A percentile compares a stretch with the other conserved stretches of the same genome.
phyloP scores from a whole-genome alignment of 805 yeast genomes.

The Peterozyma toletana region DNA sequence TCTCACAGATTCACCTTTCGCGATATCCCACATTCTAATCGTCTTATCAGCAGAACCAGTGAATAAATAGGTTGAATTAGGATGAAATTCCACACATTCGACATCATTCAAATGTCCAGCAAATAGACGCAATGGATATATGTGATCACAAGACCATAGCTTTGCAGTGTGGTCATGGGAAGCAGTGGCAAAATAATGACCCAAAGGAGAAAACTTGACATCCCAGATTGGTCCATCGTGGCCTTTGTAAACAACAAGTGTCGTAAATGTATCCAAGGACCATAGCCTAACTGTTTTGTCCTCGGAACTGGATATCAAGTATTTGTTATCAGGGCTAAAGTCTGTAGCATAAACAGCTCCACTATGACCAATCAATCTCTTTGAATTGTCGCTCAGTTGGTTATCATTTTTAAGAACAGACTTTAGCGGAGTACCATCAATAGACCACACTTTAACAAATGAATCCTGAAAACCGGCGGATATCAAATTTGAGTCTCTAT shows the following conservation, averaged over 20 bases:
- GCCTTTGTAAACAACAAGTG: slow-evolving; percentile 90
- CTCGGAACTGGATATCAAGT: slow-evolving; percentile 75
- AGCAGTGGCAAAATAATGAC: slow-evolving; percentile 97
- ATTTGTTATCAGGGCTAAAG: slow-evolving; percentile 85
- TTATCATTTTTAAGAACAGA: slow-evolving; percentile 51
- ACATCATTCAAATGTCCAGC: slow-evolving; percentile 98
- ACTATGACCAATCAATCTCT: slow-evolving; percentile 80
- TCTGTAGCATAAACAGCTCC: slow-evolving; percentile 90
- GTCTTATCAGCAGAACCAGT: slow-evolving; percentile 96
- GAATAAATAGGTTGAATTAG: slow-evolving; percentile 88
- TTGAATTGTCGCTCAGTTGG: slow-evolving; percentile 21
- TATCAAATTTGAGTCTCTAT: slow-evolving; percentile 76
- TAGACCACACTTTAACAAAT: slow-evolving; percentile 84
- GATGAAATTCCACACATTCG: slow-evolving; percentile 91
- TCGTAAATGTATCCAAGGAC: slow-evolving; percentile 87
- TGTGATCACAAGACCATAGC: slow-evolving; percentile 97
- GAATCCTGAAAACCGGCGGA: slow-evolving; percentile 96
- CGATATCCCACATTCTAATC: slow-evolving; percentile 96
- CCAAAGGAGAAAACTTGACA: slow-evolving; percentile 87
- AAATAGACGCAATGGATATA: slow-evolving; percentile 89
- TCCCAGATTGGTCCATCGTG: slow-evolving; percentile 98
- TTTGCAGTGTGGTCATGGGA: slow-evolving; percentile 98
- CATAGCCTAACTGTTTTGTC: slow-evolving; percentile 90
- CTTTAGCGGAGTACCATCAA: slow-evolving; percentile 81
- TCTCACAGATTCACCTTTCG: slow-evolving; percentile 82